Conservation (phyloP, 768 basidiomycete species). For the Suillus subluteus region DNA sequence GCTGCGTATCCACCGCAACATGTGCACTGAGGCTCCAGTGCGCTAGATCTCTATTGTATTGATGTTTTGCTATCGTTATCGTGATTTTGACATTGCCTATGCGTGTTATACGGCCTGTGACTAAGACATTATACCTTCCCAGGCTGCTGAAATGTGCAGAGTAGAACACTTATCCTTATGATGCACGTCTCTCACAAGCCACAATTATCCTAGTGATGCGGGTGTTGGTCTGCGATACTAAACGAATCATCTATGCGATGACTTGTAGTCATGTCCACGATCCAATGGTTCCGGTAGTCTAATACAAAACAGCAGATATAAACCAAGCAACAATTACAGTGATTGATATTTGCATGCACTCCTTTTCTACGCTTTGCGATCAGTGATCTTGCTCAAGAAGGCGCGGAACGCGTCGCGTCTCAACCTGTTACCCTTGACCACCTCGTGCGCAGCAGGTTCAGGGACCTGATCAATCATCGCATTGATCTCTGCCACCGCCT, state of each 20-base stretch:
- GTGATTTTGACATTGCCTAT: background rate
- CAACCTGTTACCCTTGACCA: constrained; percentile 48
- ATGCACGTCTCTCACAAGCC: background rate
- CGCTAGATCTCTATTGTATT: background rate
- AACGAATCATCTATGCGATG: background rate
- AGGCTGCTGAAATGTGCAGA: background rate
- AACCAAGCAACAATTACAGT: background rate
- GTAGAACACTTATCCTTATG: background rate
- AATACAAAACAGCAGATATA: background rate
- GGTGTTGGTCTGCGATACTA: background rate
- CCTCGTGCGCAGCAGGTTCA: constrained; percentile 48
- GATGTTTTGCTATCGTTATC: background rate
- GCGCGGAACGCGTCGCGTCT: constrained; percentile 75
- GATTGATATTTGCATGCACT: background rate
- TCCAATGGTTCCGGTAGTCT: background rate
- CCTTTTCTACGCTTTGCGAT: constrained; percentile 40
- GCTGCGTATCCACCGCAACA: constrained; percentile 17
- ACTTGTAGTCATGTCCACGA: background rate
- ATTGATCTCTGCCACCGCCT: constrained; percentile 43
- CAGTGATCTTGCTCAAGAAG: constrained; percentile 83
- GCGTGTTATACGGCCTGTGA: background rate
- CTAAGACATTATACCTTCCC: background rate
- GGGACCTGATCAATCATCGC: constrained; percentile 74
- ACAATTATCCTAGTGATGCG: background rate
- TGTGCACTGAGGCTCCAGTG: background rate